phyloP scores from a whole-genome alignment of 2,329 filamentous ascomycete genomes.

The Peltaster fructicola region DNA sequence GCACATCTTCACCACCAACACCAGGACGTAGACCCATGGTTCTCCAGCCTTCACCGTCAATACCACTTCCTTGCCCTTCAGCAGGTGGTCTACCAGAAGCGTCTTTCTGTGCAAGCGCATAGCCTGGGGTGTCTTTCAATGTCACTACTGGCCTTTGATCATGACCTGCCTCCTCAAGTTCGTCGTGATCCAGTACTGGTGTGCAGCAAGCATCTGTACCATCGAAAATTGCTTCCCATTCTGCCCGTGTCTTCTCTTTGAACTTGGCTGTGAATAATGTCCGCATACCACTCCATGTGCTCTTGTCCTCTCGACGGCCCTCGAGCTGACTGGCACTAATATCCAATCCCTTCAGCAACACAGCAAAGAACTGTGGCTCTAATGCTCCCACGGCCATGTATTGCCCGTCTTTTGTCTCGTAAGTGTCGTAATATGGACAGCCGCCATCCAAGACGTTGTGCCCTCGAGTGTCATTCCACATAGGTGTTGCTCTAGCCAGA shows the following conservation, averaged over 20 bases:
- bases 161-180: constrained; percentile 47
- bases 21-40: constrained; percentile 45
- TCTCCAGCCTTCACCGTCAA: constrained; percentile 50
- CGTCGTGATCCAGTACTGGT: constrained; percentile 61
- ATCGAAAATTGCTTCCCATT: constrained; percentile 80
- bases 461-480: constrained; percentile 49
- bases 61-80: constrained; percentile 46
- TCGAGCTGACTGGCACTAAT: constrained; percentile 30
- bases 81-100: constrained; percentile 23
- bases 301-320: constrained; percentile 38
- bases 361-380: constrained; percentile 68
- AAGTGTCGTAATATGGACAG: constrained; percentile 76
- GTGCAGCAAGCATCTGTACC: constrained; percentile 83
- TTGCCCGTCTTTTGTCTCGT: constrained; percentile 60
- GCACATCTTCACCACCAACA: constrained; percentile 50
- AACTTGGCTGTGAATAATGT: constrained; percentile 46
- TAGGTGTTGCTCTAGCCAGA: constrained; percentile 42
- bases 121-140: constrained; percentile 49
- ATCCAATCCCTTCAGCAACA: constrained; percentile 48
- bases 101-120: constrained; percentile 25
- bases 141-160: constrained; percentile 57
- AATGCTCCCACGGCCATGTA: constrained; percentile 79
- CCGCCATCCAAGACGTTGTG: constrained; percentile 69
- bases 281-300: constrained; percentile 50
- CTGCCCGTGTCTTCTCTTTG: constrained; percentile 46